phyloP scores from a whole-genome alignment of 2,329 filamentous ascomycete genomes.

The Cercospora sp. region DNA sequence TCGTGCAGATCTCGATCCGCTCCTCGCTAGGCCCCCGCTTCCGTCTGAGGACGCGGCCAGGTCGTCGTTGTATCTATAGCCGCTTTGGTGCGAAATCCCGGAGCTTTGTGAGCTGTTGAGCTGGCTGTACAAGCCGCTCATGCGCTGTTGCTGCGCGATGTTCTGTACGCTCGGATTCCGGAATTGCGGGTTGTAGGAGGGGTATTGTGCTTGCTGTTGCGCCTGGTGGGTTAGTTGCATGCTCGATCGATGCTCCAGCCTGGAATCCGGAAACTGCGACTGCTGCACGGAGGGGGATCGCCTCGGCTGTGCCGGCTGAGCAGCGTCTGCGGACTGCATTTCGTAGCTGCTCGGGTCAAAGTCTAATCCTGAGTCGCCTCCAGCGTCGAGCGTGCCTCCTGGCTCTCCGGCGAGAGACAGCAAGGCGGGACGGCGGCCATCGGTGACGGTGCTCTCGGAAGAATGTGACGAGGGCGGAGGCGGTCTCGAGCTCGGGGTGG shows the following conservation, averaged over 20 bases:
- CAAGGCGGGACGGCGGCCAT: conserved; percentile 34
- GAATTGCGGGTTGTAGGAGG: conserved; percentile 28
- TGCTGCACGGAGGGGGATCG: conserved; percentile 22
- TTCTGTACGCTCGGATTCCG: conserved; percentile 37
- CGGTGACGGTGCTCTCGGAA: conserved; percentile 44
- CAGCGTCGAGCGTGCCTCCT: conserved; percentile 26
- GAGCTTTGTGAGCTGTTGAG: conserved; percentile 52
- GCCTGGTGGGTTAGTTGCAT: conserved; percentile 47
- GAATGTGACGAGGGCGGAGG: conserved; percentile 39
- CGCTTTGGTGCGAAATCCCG: conserved; percentile 39
- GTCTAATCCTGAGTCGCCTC: conserved; percentile 1
- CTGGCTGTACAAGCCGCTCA: conserved; percentile 53
- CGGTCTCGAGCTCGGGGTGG: conserved; percentile 21
- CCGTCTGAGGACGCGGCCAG: conserved; percentile 34
- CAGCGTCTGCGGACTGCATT: conserved; percentile 20
- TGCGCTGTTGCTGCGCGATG: conserved; percentile 38
- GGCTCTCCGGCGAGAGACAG: conserved; percentile 39
- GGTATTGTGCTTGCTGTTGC: conserved; percentile 42
- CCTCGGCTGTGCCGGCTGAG: conserved; percentile 17
- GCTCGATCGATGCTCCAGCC: conserved; percentile 46
- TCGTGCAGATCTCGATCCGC: conserved; percentile 63
- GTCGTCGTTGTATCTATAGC: conserved; percentile 53
- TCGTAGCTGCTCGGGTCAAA: conserved; percentile 47
- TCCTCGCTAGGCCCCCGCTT: conserved; percentile 57
- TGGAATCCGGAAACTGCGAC: conserved; percentile 27